Evolutionary conservation across 2,329 filamentous ascomycete species (phyloP).

Genomic region (Zymoseptoria pseudotritici): DNA sequence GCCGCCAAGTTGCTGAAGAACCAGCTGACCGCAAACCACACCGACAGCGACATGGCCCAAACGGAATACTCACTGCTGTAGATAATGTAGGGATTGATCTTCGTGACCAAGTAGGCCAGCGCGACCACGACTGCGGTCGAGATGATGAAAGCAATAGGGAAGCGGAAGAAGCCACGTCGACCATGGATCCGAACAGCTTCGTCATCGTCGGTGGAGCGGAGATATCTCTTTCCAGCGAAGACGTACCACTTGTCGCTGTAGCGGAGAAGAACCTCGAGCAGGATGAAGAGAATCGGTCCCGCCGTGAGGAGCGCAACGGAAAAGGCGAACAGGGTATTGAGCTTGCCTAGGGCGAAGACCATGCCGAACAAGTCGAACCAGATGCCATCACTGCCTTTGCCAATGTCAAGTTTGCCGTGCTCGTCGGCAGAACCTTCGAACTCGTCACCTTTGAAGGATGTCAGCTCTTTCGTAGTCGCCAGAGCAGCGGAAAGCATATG

Average conservation of each 20-base stretch:
- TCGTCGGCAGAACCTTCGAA: conserved; percentile 56
- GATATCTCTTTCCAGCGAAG: conserved; percentile 60
- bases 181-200: conserved; percentile 60
- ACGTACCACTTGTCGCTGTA: conserved; percentile 80
- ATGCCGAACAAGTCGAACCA: conserved; percentile 92
- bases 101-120: conserved; percentile 66
- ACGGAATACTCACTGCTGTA: conserved; percentile 84
- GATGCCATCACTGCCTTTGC: conserved; percentile 55
- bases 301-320: conserved; percentile 76
- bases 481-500: conserved; percentile 88
- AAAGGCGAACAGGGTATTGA: conserved; percentile 81
- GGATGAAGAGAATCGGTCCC: conserved; percentile 64
- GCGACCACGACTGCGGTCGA: conserved; percentile 63
- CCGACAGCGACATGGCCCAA: conserved; percentile 74
- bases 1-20: conserved; percentile 71
- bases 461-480: conserved; percentile 63
- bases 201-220: conserved; percentile 52
- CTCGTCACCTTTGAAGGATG: conserved; percentile 56
- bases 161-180: conserved; percentile 75
- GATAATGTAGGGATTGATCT: conserved; percentile 82
- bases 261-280: conserved; percentile 61
- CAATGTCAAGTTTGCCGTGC: conserved; percentile 57
- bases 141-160: conserved; percentile 65
- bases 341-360: conserved; percentile 67
- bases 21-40: conserved; percentile 78